Evolutionary conservation across 305 asterid species (phyloP).

Genomic region (Fraxinus dipetala): DNA sequence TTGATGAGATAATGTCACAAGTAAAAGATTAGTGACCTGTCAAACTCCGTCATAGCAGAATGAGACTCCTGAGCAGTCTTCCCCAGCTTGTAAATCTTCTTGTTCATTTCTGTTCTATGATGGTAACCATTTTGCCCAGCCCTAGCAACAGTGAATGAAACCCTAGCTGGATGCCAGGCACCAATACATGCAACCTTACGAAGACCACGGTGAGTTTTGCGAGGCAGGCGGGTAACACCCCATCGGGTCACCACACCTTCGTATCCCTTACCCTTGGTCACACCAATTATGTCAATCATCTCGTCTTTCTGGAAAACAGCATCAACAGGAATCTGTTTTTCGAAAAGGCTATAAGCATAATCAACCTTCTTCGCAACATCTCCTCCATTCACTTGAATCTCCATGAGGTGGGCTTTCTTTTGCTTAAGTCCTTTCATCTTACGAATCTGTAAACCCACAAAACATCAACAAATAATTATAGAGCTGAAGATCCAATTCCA

Average conservation of each 20-base stretch:
- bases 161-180: conserved; percentile 89
- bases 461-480: background rate
- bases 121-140: conserved; percentile 91
- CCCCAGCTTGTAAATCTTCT: conserved; percentile 79
- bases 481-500: background rate
- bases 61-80: conserved; percentile 77
- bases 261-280: conserved; percentile 75
- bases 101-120: conserved; percentile 83
- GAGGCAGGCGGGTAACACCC: conserved; percentile 88
- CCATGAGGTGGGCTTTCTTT: conserved; percentile 88
- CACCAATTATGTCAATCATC: conserved; percentile 79
- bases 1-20: background rate
- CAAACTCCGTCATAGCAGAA: conserved; percentile 65
- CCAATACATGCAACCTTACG: conserved; percentile 96
- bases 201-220: conserved; percentile 82
- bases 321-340: conserved; percentile 74
- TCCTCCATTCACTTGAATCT: conserved; percentile 84
- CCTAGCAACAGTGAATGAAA: conserved; percentile 79
- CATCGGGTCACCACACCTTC: conserved; percentile 94
- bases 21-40: conserved; percentile 41
- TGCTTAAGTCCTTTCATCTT: conserved; percentile 85
- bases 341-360: conserved; percentile 69
- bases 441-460: conserved; percentile 41
- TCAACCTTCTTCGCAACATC: conserved; percentile 71
- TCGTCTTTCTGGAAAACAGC: conserved; percentile 83